Evolutionary conservation across 768 basidiomycete genomes (phyloP).

Genomic region (Pleurotus sapidus): DNA sequence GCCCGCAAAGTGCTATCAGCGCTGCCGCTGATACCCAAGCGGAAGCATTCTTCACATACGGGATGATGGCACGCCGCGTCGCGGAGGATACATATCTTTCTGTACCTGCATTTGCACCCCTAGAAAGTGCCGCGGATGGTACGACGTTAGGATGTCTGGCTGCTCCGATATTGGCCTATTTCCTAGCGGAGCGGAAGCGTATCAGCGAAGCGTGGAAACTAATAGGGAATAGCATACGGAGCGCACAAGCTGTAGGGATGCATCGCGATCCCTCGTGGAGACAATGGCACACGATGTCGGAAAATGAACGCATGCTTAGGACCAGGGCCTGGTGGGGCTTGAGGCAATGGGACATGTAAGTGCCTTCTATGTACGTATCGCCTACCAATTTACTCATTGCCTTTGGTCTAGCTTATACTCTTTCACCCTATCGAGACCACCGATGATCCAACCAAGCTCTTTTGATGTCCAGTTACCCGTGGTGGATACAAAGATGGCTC

Average conservation of each 20-base stretch:
- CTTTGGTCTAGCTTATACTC: constrained; percentile 33
- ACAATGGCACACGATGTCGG: constrained; percentile 40
- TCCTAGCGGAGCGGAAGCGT: constrained; percentile 43
- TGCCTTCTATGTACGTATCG: constrained; percentile 2
- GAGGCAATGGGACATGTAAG: constrained; percentile 40
- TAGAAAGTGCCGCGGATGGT: constrained; percentile 42
- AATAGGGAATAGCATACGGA: constrained; percentile 35
- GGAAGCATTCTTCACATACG: constrained; percentile 36
- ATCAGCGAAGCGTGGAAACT: constrained; percentile 50
- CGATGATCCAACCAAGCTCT: constrained; percentile 32
- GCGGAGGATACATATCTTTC: constrained; percentile 42
- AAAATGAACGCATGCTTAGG: constrained; percentile 37
- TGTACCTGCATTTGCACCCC: constrained; percentile 27
- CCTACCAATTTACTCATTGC: constrained; percentile 7
- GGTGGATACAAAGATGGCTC: constrained; percentile 26
- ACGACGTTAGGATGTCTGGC: constrained; percentile 45
- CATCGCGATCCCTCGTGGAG: constrained; percentile 41
- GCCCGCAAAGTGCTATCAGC: constrained; percentile 25
- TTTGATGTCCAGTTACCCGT: constrained; percentile 35
- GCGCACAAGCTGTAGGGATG: constrained; percentile 39
- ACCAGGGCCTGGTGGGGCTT: constrained; percentile 43
- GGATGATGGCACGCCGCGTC: constrained; percentile 42
- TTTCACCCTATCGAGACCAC: constrained; percentile 42
- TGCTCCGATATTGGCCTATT: constrained; percentile 39
- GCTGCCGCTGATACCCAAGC: constrained; percentile 19